Conservation (phyloP, 2,329 filamentous ascomycete species). For the Leptographium wingfieldii region DNA sequence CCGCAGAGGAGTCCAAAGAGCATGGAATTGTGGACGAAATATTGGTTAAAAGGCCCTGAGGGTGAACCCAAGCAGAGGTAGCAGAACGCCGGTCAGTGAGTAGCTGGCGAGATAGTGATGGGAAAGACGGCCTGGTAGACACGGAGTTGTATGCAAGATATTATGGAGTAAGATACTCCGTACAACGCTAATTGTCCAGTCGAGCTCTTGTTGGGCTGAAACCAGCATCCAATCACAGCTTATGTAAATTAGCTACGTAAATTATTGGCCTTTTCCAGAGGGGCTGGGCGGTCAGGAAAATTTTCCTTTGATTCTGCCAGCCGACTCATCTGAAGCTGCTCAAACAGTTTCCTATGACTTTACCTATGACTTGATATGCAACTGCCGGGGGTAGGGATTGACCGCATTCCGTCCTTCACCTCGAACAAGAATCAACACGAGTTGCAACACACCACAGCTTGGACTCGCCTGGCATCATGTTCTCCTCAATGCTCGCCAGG, state of each 20-base stretch:
- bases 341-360: conserved; percentile 3
- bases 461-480: not conserved
- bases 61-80: not conserved
- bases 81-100: not conserved
- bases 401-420: not conserved
- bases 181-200: too few species aligned
- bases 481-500: not conserved
- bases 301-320: conserved; percentile 4
- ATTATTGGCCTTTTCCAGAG: not conserved
- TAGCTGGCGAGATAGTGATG: not conserved
- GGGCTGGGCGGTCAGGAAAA: conserved; percentile 5
- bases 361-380: conserved; percentile 13
- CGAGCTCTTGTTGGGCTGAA: too few species aligned
- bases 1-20: conserved; percentile 74
- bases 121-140: too few species aligned
- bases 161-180: too few species aligned
- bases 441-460: not conserved
- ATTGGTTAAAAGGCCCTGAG: conserved; percentile 46
- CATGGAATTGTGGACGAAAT: conserved; percentile 91
- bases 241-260: not conserved
- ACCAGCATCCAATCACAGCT: conserved; percentile 5
- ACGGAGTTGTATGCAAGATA: too few species aligned
- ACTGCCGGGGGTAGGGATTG: not conserved
- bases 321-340: conserved; percentile 1
- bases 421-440: not conserved